phyloP scores from a whole-genome alignment of 768 basidiomycete genomes.

The Gelatoporia subvermispora region DNA sequence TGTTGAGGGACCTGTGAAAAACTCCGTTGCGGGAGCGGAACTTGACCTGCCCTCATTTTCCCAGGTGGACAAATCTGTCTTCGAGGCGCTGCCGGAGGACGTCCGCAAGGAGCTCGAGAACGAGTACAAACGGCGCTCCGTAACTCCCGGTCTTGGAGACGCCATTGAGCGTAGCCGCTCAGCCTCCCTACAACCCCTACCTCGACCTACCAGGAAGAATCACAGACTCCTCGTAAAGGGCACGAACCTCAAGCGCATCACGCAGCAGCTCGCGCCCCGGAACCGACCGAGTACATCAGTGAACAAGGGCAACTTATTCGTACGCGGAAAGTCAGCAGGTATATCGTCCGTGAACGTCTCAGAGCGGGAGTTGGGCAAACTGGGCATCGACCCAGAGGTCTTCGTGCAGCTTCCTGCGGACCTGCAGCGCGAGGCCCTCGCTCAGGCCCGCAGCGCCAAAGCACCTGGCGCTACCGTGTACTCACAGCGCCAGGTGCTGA shows the following conservation, averaged over 20 bases:
- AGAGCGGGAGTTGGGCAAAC: conserved; percentile 51
- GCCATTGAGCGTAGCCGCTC: conserved; percentile 5
- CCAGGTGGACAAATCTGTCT: conserved; percentile 67
- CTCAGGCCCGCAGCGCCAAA: conserved; percentile 49
- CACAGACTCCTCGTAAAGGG: conserved; percentile 26
- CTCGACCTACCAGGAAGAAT: conserved; percentile 6
- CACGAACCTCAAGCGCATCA: conserved; percentile 51
- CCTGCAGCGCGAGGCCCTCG: conserved; percentile 71
- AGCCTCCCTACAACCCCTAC: conserved; percentile 1
- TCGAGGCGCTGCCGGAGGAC: conserved; percentile 66
- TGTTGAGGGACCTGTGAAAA: conserved; percentile 5
- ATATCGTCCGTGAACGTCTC: conserved; percentile 40
- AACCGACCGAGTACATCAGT: conserved; percentile 36
- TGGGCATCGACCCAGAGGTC: conserved; percentile 72
- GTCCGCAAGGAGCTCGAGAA: conserved; percentile 63
- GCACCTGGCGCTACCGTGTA: conserved; percentile 17
- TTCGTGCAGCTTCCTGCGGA: conserved; percentile 60
- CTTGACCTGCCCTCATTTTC: conserved; percentile 65
- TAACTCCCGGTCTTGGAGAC: conserved; percentile 35
- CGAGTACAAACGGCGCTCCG: conserved; percentile 60
- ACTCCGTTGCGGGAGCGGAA: background rate
- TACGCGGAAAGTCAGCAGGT: conserved; percentile 24
- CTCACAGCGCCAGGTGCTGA: conserved; percentile 43
- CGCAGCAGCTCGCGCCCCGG: conserved; percentile 58
- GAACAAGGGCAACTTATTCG: conserved; percentile 33